Conservation (phyloP, 2,329 filamentous ascomycete species). For the Golovinomyces cichoracearum region DNA sequence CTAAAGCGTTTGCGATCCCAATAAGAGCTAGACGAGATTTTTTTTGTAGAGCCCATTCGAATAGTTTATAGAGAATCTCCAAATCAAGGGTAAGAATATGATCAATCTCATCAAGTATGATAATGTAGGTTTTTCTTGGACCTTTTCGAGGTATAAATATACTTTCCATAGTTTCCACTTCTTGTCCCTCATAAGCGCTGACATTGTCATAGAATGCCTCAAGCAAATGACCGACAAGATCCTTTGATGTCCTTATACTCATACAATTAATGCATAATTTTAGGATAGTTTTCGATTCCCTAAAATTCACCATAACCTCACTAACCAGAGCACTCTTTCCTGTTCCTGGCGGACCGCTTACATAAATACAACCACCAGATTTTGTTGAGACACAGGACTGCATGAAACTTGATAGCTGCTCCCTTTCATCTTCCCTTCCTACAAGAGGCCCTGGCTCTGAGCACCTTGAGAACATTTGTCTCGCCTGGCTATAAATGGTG, state of each 20-base stretch:
- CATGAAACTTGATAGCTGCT: slow-evolving; percentile 44
- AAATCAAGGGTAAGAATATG: slow-evolving; percentile 72
- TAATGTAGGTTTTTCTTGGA: slow-evolving; percentile 37
- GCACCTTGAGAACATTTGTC: slow-evolving; percentile 57
- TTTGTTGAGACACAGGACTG: slow-evolving; percentile 31
- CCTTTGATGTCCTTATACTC: slow-evolving; percentile 70
- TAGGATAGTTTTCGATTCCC: slow-evolving; percentile 26
- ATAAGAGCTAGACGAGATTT: slow-evolving; percentile 59
- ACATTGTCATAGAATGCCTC: slow-evolving; percentile 36
- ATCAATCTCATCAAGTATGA: slow-evolving; percentile 86
- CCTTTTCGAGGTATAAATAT: slow-evolving; percentile 42
- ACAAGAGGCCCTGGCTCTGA: slow-evolving; percentile 14
- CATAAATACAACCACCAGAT: slow-evolving; percentile 63
- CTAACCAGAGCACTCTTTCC: slow-evolving; percentile 88
- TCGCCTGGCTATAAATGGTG: slow-evolving; percentile 65
- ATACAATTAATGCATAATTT: slow-evolving; percentile 84
- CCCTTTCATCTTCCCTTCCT: slow-evolving; percentile 23
- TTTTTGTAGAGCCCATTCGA: slow-evolving; percentile 77
- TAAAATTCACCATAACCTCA: slow-evolving; percentile 41
- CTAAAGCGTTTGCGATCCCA: slow-evolving; percentile 86
- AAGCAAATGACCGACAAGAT: slow-evolving; percentile 58
- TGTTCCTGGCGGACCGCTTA: slow-evolving; percentile 85
- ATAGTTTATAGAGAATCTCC: slow-evolving; percentile 75
- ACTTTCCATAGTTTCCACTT: slow-evolving; percentile 38
- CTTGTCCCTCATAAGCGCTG: slow-evolving; percentile 37